Percentiles rank a stretch among this genome's conserved stretches.
Evolutionary conservation across 2,329 filamentous ascomycete genomes (phyloP).

Genomic region (Verticillium zaregamsianum): DNA sequence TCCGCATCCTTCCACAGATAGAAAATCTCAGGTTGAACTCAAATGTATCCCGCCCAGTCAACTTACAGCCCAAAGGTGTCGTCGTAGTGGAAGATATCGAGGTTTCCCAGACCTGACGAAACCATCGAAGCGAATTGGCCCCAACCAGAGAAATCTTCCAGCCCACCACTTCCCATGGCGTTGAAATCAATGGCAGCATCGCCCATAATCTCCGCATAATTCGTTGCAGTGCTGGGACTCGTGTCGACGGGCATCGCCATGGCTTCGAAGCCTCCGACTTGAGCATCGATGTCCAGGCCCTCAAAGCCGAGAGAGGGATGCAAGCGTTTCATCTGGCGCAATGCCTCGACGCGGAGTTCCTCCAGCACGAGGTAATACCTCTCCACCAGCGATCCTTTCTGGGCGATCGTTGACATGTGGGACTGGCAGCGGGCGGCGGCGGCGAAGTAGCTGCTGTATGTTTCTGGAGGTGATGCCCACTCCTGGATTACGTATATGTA

Average conservation of each 20-base stretch:
- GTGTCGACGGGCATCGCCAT: background rate
- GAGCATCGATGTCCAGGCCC: background rate
- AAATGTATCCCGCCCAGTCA: too few relatives aligned
- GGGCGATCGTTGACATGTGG: slow-evolving; percentile 31
- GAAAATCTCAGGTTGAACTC: too few relatives aligned
- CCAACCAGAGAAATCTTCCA: slow-evolving; percentile 11
- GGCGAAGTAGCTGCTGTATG: slow-evolving; percentile 24
- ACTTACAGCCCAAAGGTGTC: slow-evolving; percentile 1
- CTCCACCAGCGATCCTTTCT: slow-evolving; percentile 31
- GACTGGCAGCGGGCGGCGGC: slow-evolving; percentile 34
- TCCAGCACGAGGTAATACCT: slow-evolving; percentile 38
- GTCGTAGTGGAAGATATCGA: background rate
- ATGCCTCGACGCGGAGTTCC: slow-evolving; percentile 18
- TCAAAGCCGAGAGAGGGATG: background rate
- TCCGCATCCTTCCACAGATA: too few relatives aligned
- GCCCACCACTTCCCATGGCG: background rate
- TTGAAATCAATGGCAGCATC: background rate
- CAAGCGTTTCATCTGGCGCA: slow-evolving; percentile 8
- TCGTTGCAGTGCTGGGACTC: background rate
- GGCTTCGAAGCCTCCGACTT: background rate
- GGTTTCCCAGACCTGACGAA: background rate
- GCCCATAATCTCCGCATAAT: background rate
- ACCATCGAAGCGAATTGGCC: slow-evolving; percentile 14
- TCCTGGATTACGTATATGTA: slow-evolving; percentile 40
- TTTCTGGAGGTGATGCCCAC: slow-evolving; percentile 18